A percentile compares a stretch with the other conserved stretches of the same genome.
Evolutionary conservation across 805 yeast genomes (phyloP).

Genomic region (Hyphopichia homilentoma): DNA sequence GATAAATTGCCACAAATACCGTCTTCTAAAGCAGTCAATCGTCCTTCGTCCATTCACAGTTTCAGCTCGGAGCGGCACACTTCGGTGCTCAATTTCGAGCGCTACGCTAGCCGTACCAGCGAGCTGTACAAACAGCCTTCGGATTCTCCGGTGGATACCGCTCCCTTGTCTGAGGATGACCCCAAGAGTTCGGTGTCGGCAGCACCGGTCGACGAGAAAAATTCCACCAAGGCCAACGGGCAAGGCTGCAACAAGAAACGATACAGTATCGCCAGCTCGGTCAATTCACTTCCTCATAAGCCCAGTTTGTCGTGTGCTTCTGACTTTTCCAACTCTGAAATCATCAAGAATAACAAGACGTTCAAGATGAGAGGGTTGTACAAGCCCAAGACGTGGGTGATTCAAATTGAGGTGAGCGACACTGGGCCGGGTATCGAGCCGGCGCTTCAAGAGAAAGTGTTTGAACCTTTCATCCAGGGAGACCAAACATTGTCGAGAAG

Average conservation of each 20-base stretch:
- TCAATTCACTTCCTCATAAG: no score
- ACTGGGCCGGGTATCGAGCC: constrained; percentile 95
- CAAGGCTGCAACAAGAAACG: neutral
- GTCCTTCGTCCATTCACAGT: constrained; percentile 5
- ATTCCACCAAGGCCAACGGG: neutral
- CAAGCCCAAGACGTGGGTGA: constrained; percentile 48
- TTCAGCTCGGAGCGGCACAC: neutral
- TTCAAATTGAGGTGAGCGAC: constrained; percentile 74
- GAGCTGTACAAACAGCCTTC: neutral
- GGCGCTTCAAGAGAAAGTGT: constrained; percentile 74
- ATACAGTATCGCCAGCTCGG: neutral
- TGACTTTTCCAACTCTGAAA: constrained; percentile 20
- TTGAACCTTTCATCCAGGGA: constrained; percentile 97
- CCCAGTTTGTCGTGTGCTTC: constrained; percentile 8
- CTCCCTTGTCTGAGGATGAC: neutral
- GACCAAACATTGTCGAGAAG: constrained; percentile 89
- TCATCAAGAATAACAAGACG: constrained; percentile 32
- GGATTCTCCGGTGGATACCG: neutral
- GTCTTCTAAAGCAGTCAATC: no score
- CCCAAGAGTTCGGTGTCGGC: neutral
- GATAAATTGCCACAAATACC: constrained; percentile 25
- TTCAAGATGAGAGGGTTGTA: constrained; percentile 32
- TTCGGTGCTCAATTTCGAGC: neutral
- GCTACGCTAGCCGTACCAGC: neutral
- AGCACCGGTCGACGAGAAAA: neutral